phyloP scores from a whole-genome alignment of 2,329 filamentous ascomycete genomes.

The Teratosphaeria destructans region DNA sequence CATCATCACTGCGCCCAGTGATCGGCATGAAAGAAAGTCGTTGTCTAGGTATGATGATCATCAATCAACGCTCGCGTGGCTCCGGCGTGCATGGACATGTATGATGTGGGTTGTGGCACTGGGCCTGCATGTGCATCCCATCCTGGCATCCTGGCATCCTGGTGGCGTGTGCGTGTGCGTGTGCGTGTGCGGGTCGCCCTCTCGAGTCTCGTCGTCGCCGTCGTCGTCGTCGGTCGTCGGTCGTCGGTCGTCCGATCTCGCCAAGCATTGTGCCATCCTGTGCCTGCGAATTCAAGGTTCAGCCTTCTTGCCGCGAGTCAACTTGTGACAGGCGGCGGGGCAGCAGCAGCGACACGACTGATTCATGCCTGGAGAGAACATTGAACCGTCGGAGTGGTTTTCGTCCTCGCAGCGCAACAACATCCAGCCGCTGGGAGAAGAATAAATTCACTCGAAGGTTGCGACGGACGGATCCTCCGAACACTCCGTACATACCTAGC shows the following conservation, averaged over 20 bases:
- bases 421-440: too few species aligned
- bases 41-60: neutral
- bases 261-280: neutral
- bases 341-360: neutral
- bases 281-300: neutral
- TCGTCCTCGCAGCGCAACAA: neutral
- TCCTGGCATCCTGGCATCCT: neutral
- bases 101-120: neutral
- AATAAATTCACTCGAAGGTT: neutral
- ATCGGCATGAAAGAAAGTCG: neutral
- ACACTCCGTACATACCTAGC: neutral
- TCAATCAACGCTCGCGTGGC: neutral
- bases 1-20: neutral
- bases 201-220: too few species aligned
- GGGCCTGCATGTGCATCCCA: neutral
- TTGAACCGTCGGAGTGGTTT: neutral
- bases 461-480: neutral
- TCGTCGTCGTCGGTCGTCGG: too few species aligned
- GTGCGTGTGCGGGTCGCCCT: too few species aligned
- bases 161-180: too few species aligned
- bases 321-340: neutral
- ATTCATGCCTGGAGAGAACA: neutral
- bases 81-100: neutral
- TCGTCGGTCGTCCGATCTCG: neutral
- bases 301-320: neutral